Percentiles rank a stretch among this genome's conserved stretches.
Evolutionary conservation across 2,329 filamentous ascomycete species (phyloP).

Genomic region (Botrytis fabae): DNA sequence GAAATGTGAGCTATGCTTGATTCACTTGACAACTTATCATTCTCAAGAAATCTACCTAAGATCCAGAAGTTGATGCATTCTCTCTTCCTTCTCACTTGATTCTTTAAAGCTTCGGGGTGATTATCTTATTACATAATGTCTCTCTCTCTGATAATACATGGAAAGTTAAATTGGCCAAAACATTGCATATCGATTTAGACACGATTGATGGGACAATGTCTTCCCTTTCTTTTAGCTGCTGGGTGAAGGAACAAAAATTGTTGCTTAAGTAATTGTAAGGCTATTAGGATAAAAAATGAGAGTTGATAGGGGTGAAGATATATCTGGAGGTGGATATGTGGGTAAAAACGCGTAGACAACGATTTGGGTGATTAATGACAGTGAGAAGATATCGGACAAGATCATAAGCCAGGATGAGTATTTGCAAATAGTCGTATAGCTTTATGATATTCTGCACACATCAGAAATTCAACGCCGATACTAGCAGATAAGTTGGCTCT

Average conservation of each 20-base stretch:
- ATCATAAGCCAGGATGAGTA: not conserved
- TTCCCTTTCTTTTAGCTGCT: not conserved
- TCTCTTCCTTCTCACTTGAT: not conserved
- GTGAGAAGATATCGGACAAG: too few species aligned
- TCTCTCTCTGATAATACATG: not conserved
- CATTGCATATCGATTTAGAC: too few species aligned
- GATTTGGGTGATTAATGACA: not conserved
- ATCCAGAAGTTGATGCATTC: not conserved
- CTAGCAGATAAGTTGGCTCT: not conserved
- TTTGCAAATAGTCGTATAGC: not conserved
- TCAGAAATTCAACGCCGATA: not conserved
- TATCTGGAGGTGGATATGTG: not conserved
- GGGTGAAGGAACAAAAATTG: not conserved
- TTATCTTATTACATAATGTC: not conserved
- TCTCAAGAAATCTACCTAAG: rapidly evolving
- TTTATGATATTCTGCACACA: not conserved
- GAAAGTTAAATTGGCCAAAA: not conserved
- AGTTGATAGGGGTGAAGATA: not conserved
- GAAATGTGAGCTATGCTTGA: not conserved
- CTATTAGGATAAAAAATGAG: not conserved
- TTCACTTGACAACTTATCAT: not conserved
- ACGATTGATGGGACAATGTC: not conserved
- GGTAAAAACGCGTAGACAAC: not conserved
- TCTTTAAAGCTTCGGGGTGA: rapidly evolving
- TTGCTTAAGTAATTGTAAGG: rapidly evolving